Evolutionary conservation across 352 stramenopile species (phyloP), one percentile per base, ranked within the genome.

Genomic region (Phytophthora tentaculata): DNA sequence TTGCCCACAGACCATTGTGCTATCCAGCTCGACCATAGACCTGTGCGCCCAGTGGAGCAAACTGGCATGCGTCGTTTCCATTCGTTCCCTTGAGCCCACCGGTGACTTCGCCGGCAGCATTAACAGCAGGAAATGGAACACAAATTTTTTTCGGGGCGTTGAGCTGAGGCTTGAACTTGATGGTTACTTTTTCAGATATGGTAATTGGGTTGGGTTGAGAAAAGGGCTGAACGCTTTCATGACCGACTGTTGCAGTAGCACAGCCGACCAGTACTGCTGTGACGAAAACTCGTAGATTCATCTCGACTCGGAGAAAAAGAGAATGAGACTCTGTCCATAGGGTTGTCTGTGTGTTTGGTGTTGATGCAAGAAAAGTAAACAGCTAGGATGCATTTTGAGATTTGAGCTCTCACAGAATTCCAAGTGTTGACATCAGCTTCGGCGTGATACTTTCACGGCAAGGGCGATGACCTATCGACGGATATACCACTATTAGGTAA

Each of bases 131-230:
- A 53, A 41, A 65, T 5, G 58, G 22, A 3, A 53, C 48, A 20
- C 48, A 65, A 1, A 45, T 7, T 6, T 3, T 22, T 7, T 7
- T 8, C 0, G 20, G 23, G 12, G 29, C 35, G 28, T 23, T 29
- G 2, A 65, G 39, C 32, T 43, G 47, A 2, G 58, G 58, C 5
- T 65, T 65, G 10, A 51, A 65, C 37, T 65, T 58, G 58, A 65
- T 35, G 13, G 48, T 45, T 51, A 24, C 22, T 48, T 52, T 57
- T 52, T 57, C 26, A 14, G 57, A 39, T 13, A 26, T 4, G 3
- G 28, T 48, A 5, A 26, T 7, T 0, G 57, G 57, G 9, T 43
- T 19, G 0, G 47, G 48, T 28, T 65, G 48, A 32, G 58, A 48
- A 58, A 69, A 54, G 5, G 49, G 61, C 12, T 59, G 13, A 16